Evolutionary conservation across 1,139 yeast genomes (phyloP), one percentile per base, ranked within the genome.

Genomic region (Debaryomyces sp.): DNA sequence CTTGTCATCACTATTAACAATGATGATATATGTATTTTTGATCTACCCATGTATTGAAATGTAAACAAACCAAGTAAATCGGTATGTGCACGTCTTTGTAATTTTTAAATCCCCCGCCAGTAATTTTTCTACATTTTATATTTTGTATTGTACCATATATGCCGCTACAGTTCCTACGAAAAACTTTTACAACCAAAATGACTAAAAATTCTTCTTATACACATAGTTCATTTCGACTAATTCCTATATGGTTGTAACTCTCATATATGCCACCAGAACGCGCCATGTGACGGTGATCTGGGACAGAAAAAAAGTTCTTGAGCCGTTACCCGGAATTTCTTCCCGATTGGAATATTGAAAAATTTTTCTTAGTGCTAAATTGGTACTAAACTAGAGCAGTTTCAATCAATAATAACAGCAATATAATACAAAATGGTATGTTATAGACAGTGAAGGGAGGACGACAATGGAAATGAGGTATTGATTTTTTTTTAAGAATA

Each of bases 341-440:
- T 29, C 6, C 17, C 26, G 29, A 27, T 24, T 24, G 32, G 34
- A 40, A 36, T 45, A 45, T 41, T 45, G 48, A 45, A 45, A 45
- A 45, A 39, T 33, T 40, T 34, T 45, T 36, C 36, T 45, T 36
- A 23, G 43, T 32, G 29, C 7, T 32, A 34, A 17, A 42, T 34
- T 42, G 37, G 41, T 24, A 26, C 30, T 24, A 37, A n/a, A 26
- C 4, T 24, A 10, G 24, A 23, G 17, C 27, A 37, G 24, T 17
- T 41, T 22, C 13, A 30, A 41, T 13, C 43, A 41, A 22, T 41
- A 30, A 41, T 33, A 27, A 24, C 27, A 33, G 27, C 39, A 39
- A 44, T 38, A 33, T 34, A 42, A 24, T 24, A 29, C 41, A 43
- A 45, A 24, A 45, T 45, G 48, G 48, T 45, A 45, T 35, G 48